Conservation (phyloP, 768 basidiomycete species). For the Lactarius sp. region DNA sequence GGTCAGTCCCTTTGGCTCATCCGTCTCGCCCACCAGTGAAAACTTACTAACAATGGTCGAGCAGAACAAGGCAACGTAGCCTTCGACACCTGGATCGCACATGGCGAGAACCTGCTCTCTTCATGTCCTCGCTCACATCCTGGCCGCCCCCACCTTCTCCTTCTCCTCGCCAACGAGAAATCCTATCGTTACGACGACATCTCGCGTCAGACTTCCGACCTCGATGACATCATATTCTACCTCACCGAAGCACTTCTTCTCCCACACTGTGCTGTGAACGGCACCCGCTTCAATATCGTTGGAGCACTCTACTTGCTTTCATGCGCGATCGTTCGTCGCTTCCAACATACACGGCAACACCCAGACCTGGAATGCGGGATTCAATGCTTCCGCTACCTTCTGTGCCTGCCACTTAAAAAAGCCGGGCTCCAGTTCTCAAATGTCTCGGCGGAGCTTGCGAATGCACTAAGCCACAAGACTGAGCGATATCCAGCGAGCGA, state of each 20-base stretch:
- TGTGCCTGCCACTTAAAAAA: not conserved
- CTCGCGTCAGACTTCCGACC: not conserved
- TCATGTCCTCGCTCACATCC: not conserved
- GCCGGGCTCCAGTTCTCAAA: not conserved
- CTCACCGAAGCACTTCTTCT: not conserved
- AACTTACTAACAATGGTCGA: not conserved
- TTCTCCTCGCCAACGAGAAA: not conserved
- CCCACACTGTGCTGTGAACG: not conserved
- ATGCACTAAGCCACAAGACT: not conserved
- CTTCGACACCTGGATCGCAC: not conserved
- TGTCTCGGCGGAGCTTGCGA: not conserved
- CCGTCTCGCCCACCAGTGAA: not conserved
- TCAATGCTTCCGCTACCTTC: not conserved
- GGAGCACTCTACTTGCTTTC: not conserved
- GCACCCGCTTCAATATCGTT: not conserved
- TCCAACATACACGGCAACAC: not conserved
- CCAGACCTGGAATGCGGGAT: not conserved
- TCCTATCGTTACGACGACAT: not conserved
- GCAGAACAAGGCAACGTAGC: not conserved
- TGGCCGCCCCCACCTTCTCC: slow-evolving; percentile 6
- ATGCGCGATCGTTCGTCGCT: not conserved
- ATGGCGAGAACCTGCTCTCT: not conserved
- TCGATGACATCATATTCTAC: not conserved
- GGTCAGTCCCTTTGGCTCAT: not conserved
- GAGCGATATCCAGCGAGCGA: not conserved